Percentiles rank a stretch among this genome's conserved stretches.
Evolutionary conservation across 371 early-diverging fungal genomes (phyloP).

Genomic region (Saksenaea oblongispora): DNA sequence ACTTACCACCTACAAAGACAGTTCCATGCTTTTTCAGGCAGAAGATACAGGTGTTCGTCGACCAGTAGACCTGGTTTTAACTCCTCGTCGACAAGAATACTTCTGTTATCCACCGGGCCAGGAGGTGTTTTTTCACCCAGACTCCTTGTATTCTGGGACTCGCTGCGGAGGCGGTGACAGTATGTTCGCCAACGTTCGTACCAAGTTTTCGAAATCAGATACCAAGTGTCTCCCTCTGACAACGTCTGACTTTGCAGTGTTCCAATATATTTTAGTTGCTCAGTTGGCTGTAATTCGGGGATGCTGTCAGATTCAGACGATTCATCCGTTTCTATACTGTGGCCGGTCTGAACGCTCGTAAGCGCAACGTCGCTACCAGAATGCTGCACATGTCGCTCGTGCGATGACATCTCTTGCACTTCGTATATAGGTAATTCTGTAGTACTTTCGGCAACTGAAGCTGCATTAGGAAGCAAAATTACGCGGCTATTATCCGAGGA

Average conservation of each 20-base stretch:
- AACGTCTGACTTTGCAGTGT: conserved; percentile 6
- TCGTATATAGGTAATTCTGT: no score
- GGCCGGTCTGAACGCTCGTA: not conserved
- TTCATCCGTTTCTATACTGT: not conserved
- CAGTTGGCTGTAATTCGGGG: conserved; percentile 14
- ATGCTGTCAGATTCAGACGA: not conserved
- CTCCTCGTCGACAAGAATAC: conserved; percentile 1
- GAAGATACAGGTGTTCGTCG: conserved; percentile 12
- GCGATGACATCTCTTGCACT: no score
- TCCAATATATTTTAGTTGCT: conserved; percentile 16
- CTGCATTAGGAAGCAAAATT: no score
- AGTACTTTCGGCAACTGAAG: no score
- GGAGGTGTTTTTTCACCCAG: conserved; percentile 15
- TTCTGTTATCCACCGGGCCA: conserved; percentile 17
- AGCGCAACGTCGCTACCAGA: not conserved
- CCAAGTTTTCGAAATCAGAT: conserved; percentile 17
- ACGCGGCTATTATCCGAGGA: no score
- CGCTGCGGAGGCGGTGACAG: conserved; percentile 15
- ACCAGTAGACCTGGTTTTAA: conserved; percentile 8
- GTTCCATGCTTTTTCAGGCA: conserved; percentile 25
- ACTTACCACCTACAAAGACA: conserved; percentile 15
- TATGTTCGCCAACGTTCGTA: conserved; percentile 14
- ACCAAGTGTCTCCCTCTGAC: conserved; percentile 18
- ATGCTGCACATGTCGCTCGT: not conserved
- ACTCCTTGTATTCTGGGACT: conserved; percentile 2